Evolutionary conservation across 2,329 filamentous ascomycete genomes (phyloP), one percentile per base, ranked within the genome.

Genomic region (Hysterium pulicare): DNA sequence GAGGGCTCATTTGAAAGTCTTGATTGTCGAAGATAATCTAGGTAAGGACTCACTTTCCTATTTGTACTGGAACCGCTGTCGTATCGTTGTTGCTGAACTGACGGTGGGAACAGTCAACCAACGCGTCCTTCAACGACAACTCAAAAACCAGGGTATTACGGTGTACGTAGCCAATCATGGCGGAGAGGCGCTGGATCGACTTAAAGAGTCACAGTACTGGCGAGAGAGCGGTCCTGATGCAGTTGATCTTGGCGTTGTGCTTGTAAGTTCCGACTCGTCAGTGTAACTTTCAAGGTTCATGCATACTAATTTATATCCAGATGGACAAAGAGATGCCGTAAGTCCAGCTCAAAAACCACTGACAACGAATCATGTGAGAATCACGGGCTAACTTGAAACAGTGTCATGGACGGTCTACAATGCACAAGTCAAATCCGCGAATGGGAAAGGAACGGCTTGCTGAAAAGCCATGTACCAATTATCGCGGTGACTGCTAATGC

Each of bases 101-200:
- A 50, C 40, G 2, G 3, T 11, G 1, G 19, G 59, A 7, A 30
- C 53, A 74, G 72, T 76, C 11, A 73, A 74, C 44, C 72, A 75
- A 50, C 68, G 64, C 26, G 73, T 76, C 10, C 62, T 76, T 13
- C 67, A 71, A 44, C 73, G 74, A 39, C 73, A 76, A 46, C 71
- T 76, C 20, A 64, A 68, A 41, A 75, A 74, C 44, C 58, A 69
- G 3, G 72, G 72, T 38, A 72, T 71, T 37, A 59, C 65, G 30
- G 71, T 72, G 11, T 61, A 67, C 37, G 67, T 75, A 1, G 72
- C 71, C 10, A 75, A 75, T 45, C 73, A 75, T 48, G 71, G 73
- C 41, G 73, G 71, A 20, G 72, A 76, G 53, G 70, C 70, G 5
- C 61, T 75, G 3, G 71, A 73, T 21, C 56, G 59, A 11, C 60